Conservation (phyloP, 768 basidiomycete species). For the Fistulinella prunicolor region DNA sequence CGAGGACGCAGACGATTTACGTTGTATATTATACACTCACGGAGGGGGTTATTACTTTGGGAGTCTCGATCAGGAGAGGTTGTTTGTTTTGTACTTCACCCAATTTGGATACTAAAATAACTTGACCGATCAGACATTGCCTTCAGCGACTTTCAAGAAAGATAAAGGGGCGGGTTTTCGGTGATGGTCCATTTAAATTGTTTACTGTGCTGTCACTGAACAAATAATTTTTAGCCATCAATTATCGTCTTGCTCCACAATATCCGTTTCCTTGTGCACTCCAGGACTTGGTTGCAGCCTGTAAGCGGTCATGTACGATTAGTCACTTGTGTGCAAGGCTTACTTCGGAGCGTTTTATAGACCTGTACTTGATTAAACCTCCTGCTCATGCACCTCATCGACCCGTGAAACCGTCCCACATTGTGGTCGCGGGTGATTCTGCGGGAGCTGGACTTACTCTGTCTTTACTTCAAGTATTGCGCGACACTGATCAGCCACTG, state of each 20-base stretch:
- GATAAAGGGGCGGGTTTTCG: constrained; percentile 87
- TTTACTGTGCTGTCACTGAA: constrained; percentile 6
- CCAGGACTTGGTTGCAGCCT: constrained; percentile 87
- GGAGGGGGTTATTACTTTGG: constrained; percentile 88
- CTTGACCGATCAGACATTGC: constrained; percentile 46
- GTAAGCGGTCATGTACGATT: constrained; percentile 49
- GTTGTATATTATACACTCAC: constrained; percentile 80
- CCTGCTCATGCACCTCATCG: constrained; percentile 74
- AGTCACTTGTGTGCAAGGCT: neutral
- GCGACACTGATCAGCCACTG: constrained; percentile 75
- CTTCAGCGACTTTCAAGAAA: constrained; percentile 88
- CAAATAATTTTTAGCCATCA: constrained; percentile 58
- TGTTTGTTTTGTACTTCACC: neutral
- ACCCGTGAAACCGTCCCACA: constrained; percentile 75
- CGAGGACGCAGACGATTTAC: constrained; percentile 77
- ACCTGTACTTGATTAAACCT: constrained; percentile 87
- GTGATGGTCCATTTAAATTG: constrained; percentile 33
- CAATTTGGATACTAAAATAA: constrained; percentile 7
- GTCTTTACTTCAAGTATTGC: constrained; percentile 81
- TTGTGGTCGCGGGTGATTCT: constrained; percentile 88
- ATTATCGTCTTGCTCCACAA: constrained; percentile 89
- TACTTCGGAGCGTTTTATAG: constrained; percentile 34
- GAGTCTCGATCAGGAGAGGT: constrained; percentile 76
- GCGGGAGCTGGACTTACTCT: constrained; percentile 88
- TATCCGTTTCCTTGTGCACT: constrained; percentile 95